phyloP scores from a whole-genome alignment of 1,139 yeast species.

The Hansenula lynferdii region DNA sequence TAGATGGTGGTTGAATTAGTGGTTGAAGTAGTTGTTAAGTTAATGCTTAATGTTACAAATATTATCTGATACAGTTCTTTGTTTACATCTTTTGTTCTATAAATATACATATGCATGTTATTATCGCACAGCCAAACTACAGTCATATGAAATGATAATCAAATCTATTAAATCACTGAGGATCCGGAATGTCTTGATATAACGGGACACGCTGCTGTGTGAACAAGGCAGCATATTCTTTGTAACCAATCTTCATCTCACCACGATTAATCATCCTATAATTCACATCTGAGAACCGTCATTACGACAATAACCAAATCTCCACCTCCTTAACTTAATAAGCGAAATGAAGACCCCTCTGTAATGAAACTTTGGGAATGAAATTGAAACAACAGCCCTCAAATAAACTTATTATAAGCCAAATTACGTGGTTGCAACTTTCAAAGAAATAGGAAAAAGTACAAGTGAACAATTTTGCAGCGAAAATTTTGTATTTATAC shows the following conservation, averaged over 20 bases:
- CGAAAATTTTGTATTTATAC: neutral
- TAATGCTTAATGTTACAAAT: too few relatives aligned
- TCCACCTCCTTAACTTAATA: conserved; percentile 11
- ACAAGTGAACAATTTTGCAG: neutral
- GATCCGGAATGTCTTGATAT: conserved; percentile 46
- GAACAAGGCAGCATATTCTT: conserved; percentile 37
- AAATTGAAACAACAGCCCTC: neutral
- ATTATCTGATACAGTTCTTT: too few relatives aligned
- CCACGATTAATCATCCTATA: conserved; percentile 26
- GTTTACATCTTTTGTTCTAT: too few relatives aligned
- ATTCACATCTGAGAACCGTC: conserved; percentile 5
- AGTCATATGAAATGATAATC: neutral
- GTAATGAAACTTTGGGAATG: conserved; percentile 1
- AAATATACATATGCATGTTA: too few relatives aligned
- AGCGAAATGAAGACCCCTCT: conserved; percentile 3
- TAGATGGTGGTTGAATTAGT: too few relatives aligned
- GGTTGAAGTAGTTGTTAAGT: too few relatives aligned
- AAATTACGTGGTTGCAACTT: conserved; percentile 15
- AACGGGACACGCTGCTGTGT: conserved; percentile 52
- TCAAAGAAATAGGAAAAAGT: conserved; percentile 5
- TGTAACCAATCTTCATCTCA: conserved; percentile 44
- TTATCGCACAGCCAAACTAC: too few relatives aligned
- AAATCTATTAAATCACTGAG: too few relatives aligned
- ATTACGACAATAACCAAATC: conserved; percentile 1
- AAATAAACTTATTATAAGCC: conserved; percentile 9